Percentiles rank a stretch among this genome's conserved stretches.
Conservation (phyloP, 140 eudicot genomes). For the Bidens hawaiensis region DNA sequence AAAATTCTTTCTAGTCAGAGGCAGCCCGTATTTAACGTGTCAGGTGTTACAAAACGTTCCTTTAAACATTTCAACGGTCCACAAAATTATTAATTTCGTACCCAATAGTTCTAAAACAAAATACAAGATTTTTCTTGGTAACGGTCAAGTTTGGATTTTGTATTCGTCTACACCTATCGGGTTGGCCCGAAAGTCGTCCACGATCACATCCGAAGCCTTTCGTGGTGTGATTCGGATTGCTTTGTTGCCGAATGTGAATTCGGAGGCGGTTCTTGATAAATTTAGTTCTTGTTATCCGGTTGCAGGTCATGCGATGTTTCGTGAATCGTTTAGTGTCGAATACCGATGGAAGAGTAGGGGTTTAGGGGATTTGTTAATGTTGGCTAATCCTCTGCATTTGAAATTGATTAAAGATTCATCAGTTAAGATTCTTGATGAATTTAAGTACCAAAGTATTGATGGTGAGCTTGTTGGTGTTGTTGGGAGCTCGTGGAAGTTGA, state of each 20-base stretch:
- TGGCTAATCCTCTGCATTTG: slow-evolving; percentile 74
- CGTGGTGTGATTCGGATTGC: slow-evolving; percentile 63
- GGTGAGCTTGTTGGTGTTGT: slow-evolving; percentile 88
- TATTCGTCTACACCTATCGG: slow-evolving; percentile 61
- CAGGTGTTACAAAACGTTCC: background rate
- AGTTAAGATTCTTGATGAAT: slow-evolving; percentile 32
- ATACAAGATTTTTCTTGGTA: slow-evolving; percentile 46
- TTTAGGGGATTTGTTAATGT: slow-evolving; percentile 66
- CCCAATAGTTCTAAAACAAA: slow-evolving; percentile 42
- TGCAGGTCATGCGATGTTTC: slow-evolving; percentile 48
- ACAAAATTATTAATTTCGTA: slow-evolving; percentile 20
- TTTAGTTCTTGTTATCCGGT: slow-evolving; percentile 78
- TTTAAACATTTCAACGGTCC: slow-evolving; percentile 13
- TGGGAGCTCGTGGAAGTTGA: slow-evolving; percentile 78
- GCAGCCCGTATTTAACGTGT: slow-evolving; percentile 20
- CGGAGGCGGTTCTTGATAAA: slow-evolving; percentile 43
- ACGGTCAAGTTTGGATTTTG: slow-evolving; percentile 69
- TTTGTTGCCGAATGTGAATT: slow-evolving; percentile 34
- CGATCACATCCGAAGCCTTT: slow-evolving; percentile 38
- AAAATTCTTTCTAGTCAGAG: slow-evolving; percentile 18
- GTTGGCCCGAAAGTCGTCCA: slow-evolving; percentile 34
- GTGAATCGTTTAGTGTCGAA: background rate
- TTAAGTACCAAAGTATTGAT: slow-evolving; percentile 67
- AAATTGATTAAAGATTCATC: slow-evolving; percentile 5
- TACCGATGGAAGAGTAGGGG: slow-evolving; percentile 37